Evolutionary conservation across 176 grass and related monocot species (phyloP).

Genomic region (Oryza coarctata): DNA sequence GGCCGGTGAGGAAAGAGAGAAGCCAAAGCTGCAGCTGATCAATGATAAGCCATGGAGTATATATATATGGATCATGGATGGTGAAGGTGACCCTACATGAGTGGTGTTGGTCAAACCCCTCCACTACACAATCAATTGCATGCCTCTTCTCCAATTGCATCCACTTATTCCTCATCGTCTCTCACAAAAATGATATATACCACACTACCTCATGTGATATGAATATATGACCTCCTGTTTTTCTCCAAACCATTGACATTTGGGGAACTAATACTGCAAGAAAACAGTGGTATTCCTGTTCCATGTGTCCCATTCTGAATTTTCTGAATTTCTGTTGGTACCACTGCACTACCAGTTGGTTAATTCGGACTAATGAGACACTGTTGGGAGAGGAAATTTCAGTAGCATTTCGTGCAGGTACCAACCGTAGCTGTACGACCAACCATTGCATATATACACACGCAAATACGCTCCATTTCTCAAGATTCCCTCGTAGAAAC

Average conservation of each 20-base stretch:
- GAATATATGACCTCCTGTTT: neutral
- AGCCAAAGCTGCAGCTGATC: neutral
- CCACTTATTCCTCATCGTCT: neutral
- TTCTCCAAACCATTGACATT: neutral
- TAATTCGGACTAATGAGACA: neutral
- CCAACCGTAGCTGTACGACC: neutral
- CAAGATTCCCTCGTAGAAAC: neutral
- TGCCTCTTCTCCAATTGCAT: neutral
- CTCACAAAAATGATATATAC: neutral
- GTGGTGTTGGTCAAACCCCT: constrained; percentile 26
- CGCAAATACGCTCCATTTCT: neutral
- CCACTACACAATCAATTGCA: neutral
- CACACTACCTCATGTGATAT: neutral
- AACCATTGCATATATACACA: neutral
- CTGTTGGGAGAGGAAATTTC: neutral
- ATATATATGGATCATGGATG: neutral
- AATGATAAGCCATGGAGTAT: neutral
- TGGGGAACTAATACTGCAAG: neutral
- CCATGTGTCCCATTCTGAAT: neutral
- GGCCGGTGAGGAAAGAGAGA: neutral
- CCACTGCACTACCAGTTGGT: neutral
- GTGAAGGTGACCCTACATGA: constrained; percentile 10
- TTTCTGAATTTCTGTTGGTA: neutral
- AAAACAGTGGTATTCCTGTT: neutral
- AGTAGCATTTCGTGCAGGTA: neutral